Evolutionary conservation across 2,329 filamentous ascomycete species (phyloP).

Genomic region (Neonectria faginata): DNA sequence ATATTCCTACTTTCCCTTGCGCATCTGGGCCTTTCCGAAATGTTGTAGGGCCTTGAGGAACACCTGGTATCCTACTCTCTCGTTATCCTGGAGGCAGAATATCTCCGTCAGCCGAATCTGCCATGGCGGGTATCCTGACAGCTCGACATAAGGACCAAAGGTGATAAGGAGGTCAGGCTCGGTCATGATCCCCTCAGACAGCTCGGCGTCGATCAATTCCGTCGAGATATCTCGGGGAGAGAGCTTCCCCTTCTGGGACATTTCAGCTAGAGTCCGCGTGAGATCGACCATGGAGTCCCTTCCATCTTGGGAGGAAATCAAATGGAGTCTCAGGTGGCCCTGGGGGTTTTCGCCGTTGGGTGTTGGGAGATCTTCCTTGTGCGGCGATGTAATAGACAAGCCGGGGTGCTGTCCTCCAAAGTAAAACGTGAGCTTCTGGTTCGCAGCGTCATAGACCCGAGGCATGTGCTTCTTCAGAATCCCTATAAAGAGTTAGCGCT

Average conservation of each 20-base stretch:
- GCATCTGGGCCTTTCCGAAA: constrained; percentile 89
- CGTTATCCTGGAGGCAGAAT: constrained; percentile 80
- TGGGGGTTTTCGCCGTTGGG: constrained; percentile 47
- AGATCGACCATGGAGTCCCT: constrained; percentile 94
- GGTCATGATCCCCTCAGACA: constrained; percentile 81
- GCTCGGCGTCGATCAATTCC: constrained; percentile 89
- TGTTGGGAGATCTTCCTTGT: constrained; percentile 53
- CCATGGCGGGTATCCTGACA: constrained; percentile 96
- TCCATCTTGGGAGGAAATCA: constrained; percentile 89
- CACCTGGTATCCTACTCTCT: constrained; percentile 91
- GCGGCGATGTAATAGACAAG: constrained; percentile 67
- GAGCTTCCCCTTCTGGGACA: constrained; percentile 92
- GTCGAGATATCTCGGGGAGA: constrained; percentile 82
- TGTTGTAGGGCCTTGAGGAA: constrained; percentile 88
- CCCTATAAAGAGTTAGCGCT: constrained; percentile 62
- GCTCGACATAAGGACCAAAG: constrained; percentile 84
- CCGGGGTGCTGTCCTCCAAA: constrained; percentile 81
- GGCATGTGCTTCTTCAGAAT: constrained; percentile 89
- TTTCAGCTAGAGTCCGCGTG: constrained; percentile 92
- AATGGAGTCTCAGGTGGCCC: constrained; percentile 70
- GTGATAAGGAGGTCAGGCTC: constrained; percentile 92
- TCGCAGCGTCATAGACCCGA: constrained; percentile 83
- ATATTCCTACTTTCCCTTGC: constrained; percentile 72
- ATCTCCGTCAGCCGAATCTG: constrained; percentile 96
- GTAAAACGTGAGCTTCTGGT: constrained; percentile 85